phyloP scores from a whole-genome alignment of 164 flowering plant genomes.

The Vitis vinifera region DNA sequence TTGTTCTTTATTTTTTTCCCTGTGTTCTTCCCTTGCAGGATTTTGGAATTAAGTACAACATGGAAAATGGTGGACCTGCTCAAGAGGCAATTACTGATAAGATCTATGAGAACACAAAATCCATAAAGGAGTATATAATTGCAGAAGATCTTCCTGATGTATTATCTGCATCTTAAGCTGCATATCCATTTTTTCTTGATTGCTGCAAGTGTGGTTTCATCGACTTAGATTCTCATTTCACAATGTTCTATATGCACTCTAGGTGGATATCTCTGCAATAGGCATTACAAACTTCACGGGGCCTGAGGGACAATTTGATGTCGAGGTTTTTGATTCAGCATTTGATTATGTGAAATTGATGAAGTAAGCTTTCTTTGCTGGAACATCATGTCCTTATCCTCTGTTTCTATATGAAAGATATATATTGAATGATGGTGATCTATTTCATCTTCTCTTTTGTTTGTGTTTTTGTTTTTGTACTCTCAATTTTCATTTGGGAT shows the following conservation, averaged over 20 bases:
- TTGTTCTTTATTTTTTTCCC: background rate
- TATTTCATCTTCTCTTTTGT: background rate
- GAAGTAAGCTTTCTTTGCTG: conserved; percentile 61
- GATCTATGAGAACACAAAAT: conserved; percentile 82
- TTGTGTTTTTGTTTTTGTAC: background rate
- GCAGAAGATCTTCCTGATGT: conserved; percentile 90
- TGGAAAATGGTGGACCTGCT: conserved; percentile 99
- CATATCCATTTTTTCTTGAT: background rate
- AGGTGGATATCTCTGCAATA: conserved; percentile 76
- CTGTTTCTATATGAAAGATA: background rate
- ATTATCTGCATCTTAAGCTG: conserved; percentile 17
- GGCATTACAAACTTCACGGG: conserved; percentile 75
- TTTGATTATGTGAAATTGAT: conserved; percentile 87
- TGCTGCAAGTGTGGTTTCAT: background rate
- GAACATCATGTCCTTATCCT: background rate
- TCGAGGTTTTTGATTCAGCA: conserved; percentile 93
- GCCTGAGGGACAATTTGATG: conserved; percentile 92
- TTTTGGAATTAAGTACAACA: conserved; percentile 97
- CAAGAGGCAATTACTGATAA: conserved; percentile 91
- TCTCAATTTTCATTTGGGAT: too few relatives aligned
- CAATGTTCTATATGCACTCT: conserved; percentile 12
- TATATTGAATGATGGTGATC: background rate
- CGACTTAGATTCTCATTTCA: background rate
- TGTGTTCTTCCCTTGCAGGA: conserved; percentile 48
- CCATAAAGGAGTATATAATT: conserved; percentile 80